A percentile compares a stretch with the other conserved stretches of the same genome.
phyloP scores from a whole-genome alignment of 2,329 filamentous ascomycete genomes.

The Myrmaecium sp. region DNA sequence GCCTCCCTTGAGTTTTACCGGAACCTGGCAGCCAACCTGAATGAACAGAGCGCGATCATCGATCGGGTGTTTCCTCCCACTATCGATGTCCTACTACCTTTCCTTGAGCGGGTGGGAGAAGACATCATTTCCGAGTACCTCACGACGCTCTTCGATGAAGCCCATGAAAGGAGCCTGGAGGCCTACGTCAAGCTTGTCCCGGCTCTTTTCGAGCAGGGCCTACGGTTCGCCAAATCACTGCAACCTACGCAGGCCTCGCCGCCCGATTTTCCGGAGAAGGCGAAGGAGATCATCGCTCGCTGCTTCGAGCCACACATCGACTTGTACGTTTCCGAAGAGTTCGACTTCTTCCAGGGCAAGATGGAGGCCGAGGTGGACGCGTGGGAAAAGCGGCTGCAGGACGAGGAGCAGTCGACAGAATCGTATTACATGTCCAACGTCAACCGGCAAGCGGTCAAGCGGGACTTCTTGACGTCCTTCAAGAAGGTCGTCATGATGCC shows the following conservation, averaged over 20 bases:
- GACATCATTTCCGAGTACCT: constrained; percentile 74
- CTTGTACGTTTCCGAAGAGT: constrained; percentile 78
- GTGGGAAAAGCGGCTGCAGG: constrained; percentile 85
- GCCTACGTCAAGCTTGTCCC: constrained; percentile 76
- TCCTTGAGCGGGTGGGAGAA: constrained; percentile 69
- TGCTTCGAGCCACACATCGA: constrained; percentile 91
- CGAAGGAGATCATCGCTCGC: constrained; percentile 49
- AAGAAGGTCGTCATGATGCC: constrained; percentile 99
- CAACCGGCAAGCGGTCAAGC: constrained; percentile 86
- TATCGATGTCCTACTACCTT: constrained; percentile 53
- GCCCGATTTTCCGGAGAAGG: constrained; percentile 44
- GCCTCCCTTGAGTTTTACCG: constrained; percentile 73
- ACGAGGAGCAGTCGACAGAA: constrained; percentile 79
- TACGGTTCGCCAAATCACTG: constrained; percentile 59
- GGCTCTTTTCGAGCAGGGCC: constrained; percentile 70
- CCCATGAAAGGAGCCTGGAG: constrained; percentile 56
- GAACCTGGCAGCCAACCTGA: constrained; percentile 53
- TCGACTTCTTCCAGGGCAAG: constrained; percentile 64
- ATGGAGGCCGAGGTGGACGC: constrained; percentile 60
- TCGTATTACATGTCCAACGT: constrained; percentile 93
- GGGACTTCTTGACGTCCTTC: constrained; percentile 90
- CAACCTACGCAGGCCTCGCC: constrained; percentile 47
- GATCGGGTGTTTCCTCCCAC: constrained; percentile 63
- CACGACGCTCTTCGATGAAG: constrained; percentile 71
- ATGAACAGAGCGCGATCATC: constrained; percentile 68